Percentiles rank a stretch among this genome's conserved stretches.
phyloP scores from a whole-genome alignment of 2,329 filamentous ascomycete species.

The Pyrenophora seminiperda region DNA sequence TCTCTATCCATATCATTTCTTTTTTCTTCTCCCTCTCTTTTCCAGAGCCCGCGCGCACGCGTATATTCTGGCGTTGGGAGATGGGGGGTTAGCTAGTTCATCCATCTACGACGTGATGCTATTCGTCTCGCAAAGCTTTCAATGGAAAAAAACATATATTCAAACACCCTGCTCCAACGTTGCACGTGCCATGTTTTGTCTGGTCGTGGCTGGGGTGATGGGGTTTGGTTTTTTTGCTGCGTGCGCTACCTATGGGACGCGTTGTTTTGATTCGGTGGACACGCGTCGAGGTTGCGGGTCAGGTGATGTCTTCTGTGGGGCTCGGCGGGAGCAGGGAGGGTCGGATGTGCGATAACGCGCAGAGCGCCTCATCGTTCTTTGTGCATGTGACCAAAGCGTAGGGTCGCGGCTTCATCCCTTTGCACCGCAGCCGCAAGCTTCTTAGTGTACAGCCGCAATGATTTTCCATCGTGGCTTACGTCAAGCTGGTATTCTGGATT shows the following conservation, averaged over 20 bases:
- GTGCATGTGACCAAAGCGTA: too few species aligned
- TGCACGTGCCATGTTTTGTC: neutral
- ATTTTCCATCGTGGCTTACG: too few species aligned
- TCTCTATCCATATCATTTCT: neutral
- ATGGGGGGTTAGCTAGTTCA: neutral
- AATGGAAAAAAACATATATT: neutral
- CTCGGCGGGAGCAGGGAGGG: too few species aligned
- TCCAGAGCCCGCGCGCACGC: neutral
- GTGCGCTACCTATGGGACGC: neutral
- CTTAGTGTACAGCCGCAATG: too few species aligned
- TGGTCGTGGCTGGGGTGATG: neutral
- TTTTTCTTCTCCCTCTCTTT: neutral
- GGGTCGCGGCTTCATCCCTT: too few species aligned
- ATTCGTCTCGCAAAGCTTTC: slow-evolving; percentile 6
- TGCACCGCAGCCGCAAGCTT: too few species aligned
- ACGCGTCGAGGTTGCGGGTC: slow-evolving; percentile 2
- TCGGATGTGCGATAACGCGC: too few species aligned
- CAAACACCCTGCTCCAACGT: neutral
- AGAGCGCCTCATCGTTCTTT: too few species aligned
- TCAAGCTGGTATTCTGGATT: too few species aligned
- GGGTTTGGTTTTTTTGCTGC: neutral
- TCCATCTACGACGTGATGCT: slow-evolving; percentile 5
- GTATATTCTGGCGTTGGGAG: neutral
- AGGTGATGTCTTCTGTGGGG: neutral
- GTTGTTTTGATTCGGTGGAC: neutral